Conservation (phyloP, 441 rosid species). For the Melastoma candidum region DNA sequence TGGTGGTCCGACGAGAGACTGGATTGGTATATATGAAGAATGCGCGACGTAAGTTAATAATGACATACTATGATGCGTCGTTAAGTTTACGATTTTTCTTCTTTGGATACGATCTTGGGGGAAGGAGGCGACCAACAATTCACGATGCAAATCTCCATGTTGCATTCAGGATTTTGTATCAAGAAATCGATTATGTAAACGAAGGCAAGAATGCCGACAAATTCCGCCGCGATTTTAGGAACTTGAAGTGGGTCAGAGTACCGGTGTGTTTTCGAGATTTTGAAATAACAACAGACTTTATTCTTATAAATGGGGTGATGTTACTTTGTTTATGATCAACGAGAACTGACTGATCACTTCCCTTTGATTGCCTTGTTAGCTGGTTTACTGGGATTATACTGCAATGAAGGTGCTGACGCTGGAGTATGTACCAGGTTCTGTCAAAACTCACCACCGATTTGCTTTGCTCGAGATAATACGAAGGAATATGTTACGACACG, state of each 20-base stretch:
- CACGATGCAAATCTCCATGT: slow-evolving; percentile 2
- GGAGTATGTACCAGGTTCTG: slow-evolving; percentile 91
- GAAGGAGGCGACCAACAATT: too few species aligned
- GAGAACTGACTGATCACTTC: background rate
- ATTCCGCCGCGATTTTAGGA: slow-evolving; percentile 85
- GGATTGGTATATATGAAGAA: slow-evolving; percentile 91
- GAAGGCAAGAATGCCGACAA: slow-evolving; percentile 92
- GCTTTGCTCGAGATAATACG: slow-evolving; percentile 8
- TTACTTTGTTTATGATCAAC: background rate
- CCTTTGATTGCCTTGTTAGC: slow-evolving; percentile 27
- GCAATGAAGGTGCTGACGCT: slow-evolving; percentile 80
- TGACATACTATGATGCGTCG: background rate
- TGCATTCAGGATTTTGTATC: slow-evolving; percentile 65
- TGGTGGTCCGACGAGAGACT: slow-evolving; percentile 74
- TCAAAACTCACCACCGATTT: slow-evolving; percentile 11
- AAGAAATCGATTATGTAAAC: slow-evolving; percentile 90
- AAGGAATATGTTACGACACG: background rate
- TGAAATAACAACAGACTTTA: too few species aligned
- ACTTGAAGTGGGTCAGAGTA: slow-evolving; percentile 84
- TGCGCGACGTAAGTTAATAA: slow-evolving; percentile 56
- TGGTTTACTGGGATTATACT: slow-evolving; percentile 91
- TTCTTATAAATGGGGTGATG: too few species aligned
- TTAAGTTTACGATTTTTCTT: too few species aligned
- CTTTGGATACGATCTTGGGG: too few species aligned
- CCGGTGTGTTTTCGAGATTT: slow-evolving; percentile 50